Evolutionary conservation across 148 eudicot species (phyloP).

Genomic region (Vaccinium vitisidaea): DNA sequence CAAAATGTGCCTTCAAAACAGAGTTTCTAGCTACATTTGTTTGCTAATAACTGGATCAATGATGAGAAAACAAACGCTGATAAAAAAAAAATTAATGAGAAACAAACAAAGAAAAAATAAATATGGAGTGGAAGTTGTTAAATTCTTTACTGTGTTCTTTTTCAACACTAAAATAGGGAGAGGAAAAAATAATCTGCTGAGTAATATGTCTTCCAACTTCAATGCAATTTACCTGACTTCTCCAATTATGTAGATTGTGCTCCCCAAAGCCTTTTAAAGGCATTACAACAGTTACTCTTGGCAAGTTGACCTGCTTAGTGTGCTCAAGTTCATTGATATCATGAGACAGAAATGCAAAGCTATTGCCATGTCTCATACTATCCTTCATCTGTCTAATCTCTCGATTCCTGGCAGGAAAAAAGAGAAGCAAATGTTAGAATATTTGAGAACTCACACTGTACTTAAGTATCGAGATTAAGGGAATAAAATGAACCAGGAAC

Average conservation of each 20-base stretch:
- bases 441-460: not conserved
- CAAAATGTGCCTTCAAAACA: not conserved
- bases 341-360: slow-evolving; percentile 75
- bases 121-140: not conserved
- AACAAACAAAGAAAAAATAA: slow-evolving; percentile 2
- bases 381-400: slow-evolving; percentile 75
- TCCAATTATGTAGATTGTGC: slow-evolving; percentile 95
- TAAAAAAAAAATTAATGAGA: not conserved
- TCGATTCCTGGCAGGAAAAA: slow-evolving; percentile 52
- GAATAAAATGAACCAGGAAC: not conserved
- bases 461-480: not conserved
- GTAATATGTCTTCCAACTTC: not conserved
- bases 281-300: slow-evolving; percentile 86
- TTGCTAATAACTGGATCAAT: not conserved
- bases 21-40: not conserved
- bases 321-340: slow-evolving; percentile 84
- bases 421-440: not conserved
- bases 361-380: slow-evolving; percentile 57
- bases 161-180: not conserved
- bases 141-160: not conserved
- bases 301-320: slow-evolving; percentile 71
- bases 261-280: slow-evolving; percentile 98
- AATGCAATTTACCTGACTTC: slow-evolving; percentile 66
- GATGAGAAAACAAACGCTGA: not conserved
- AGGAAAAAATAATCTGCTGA: not conserved